Evolutionary conservation across 73 alveolate genomes (phyloP).

Genomic region (Diophrys appendiculata): DNA sequence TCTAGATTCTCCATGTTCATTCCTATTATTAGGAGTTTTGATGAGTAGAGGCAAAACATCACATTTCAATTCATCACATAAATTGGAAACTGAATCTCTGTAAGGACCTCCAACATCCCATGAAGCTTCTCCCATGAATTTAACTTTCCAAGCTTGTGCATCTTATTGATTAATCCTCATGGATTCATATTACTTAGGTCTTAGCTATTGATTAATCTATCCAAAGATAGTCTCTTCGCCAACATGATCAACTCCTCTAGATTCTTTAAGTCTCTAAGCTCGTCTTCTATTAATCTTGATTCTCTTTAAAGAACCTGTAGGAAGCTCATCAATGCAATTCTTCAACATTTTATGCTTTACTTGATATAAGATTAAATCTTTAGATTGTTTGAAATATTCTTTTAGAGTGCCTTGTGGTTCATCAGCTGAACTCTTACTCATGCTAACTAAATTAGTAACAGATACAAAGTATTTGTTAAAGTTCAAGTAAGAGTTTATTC

Average conservation of each 20-base stretch:
- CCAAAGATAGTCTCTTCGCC: slow-evolving; percentile 73
- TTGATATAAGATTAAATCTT: slow-evolving; percentile 37
- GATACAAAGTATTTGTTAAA: slow-evolving; percentile 35
- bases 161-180: slow-evolving; percentile 43
- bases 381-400: slow-evolving; percentile 37
- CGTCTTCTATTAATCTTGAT: slow-evolving; percentile 51
- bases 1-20: slow-evolving; percentile 86
- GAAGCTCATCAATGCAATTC: slow-evolving; percentile 5
- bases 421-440: neutral
- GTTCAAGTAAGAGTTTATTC: slow-evolving; percentile 25
- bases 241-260: slow-evolving; percentile 64
- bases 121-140: slow-evolving; percentile 86
- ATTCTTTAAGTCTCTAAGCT: slow-evolving; percentile 56
- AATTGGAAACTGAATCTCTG: slow-evolving; percentile 82
- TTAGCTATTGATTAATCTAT: slow-evolving; percentile 35
- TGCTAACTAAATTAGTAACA: neutral
- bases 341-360: slow-evolving; percentile 45
- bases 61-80: slow-evolving; percentile 82
- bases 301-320: neutral
- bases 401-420: slow-evolving; percentile 8
- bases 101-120: slow-evolving; percentile 96
- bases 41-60: slow-evolving; percentile 81
- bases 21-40: slow-evolving; percentile 87
- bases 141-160: slow-evolving; percentile 54
- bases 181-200: slow-evolving; percentile 17